Evolutionary conservation across 164 flowering plant genomes (phyloP).

Genomic region (Nymphaea thermarum): DNA sequence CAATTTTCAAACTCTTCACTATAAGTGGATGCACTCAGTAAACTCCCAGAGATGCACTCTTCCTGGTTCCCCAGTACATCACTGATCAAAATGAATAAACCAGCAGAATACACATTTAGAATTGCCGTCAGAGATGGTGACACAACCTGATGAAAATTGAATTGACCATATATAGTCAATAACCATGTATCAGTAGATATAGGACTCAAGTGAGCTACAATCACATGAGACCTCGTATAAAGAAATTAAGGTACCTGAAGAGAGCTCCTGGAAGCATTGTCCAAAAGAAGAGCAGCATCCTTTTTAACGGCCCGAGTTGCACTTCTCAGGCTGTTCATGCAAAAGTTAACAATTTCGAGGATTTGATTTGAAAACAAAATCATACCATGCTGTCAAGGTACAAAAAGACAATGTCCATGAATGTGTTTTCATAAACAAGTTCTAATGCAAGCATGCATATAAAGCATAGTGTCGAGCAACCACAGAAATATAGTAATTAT

Average conservation of each 20-base stretch:
- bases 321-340: slow-evolving; percentile 41
- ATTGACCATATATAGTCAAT: slow-evolving; percentile 3
- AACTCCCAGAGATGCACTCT: background rate
- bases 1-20: background rate
- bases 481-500: too few relatives aligned
- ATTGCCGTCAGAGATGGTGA: slow-evolving; percentile 21
- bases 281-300: slow-evolving; percentile 27
- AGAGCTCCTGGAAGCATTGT: slow-evolving; percentile 16
- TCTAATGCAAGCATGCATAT: background rate
- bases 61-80: slow-evolving; percentile 10
- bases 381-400: slow-evolving; percentile 29
- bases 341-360: slow-evolving; percentile 46
- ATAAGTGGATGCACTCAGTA: background rate
- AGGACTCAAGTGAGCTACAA: background rate
- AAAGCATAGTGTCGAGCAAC: too few relatives aligned
- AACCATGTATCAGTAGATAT: background rate
- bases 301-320: slow-evolving; percentile 13
- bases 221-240: background rate
- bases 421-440: background rate
- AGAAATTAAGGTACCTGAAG: slow-evolving; percentile 29
- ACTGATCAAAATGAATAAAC: slow-evolving; percentile 19
- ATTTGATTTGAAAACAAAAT: slow-evolving; percentile 23
- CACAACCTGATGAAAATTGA: slow-evolving; percentile 20
- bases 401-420: background rate
- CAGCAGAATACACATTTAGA: slow-evolving; percentile 46